Conservation (phyloP, 2,329 filamentous ascomycete genomes). For the Trichophyton rubrum region DNA sequence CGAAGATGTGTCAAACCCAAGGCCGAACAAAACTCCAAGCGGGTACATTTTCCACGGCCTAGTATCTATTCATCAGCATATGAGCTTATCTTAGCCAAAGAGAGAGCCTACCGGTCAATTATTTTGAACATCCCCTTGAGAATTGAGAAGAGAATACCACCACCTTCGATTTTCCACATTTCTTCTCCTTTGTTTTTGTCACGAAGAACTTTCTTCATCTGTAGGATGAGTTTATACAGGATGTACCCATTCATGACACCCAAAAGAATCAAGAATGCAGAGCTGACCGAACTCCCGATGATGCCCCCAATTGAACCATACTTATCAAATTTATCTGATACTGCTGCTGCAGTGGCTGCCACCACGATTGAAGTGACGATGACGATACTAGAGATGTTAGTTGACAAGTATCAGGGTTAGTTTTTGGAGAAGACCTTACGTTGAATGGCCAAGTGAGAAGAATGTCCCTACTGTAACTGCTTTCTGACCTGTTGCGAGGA, state of each 20-base stretch:
- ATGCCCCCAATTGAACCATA: constrained; percentile 76
- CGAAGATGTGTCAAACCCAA: constrained; percentile 91
- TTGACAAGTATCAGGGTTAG: not conserved
- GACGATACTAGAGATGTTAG: constrained; percentile 48
- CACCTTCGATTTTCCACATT: constrained; percentile 59
- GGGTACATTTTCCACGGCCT: constrained; percentile 88
- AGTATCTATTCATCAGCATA: not conserved
- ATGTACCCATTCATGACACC: constrained; percentile 80
- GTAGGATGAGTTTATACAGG: constrained; percentile 59
- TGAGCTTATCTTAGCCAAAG: too few relatives aligned
- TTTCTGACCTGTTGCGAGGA: constrained; percentile 71
- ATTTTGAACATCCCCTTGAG: constrained; percentile 67
- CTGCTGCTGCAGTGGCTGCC: constrained; percentile 74
- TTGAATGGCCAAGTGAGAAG: constrained; percentile 87
- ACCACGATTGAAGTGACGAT: constrained; percentile 83
- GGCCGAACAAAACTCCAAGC: constrained; percentile 72
- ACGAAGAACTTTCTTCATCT: constrained; percentile 51
- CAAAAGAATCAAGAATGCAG: constrained; percentile 67
- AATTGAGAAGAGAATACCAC: constrained; percentile 58
- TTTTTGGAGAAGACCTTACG: constrained; percentile 33
- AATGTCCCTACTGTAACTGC: constrained; percentile 90
- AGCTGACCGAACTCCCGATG: constrained; percentile 77
- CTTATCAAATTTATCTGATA: constrained; percentile 65
- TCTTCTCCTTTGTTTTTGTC: constrained; percentile 34
- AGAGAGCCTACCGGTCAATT: constrained; percentile 38